Conservation (phyloP, 2,329 filamentous ascomycete genomes). For the Emmonsia crescens region DNA sequence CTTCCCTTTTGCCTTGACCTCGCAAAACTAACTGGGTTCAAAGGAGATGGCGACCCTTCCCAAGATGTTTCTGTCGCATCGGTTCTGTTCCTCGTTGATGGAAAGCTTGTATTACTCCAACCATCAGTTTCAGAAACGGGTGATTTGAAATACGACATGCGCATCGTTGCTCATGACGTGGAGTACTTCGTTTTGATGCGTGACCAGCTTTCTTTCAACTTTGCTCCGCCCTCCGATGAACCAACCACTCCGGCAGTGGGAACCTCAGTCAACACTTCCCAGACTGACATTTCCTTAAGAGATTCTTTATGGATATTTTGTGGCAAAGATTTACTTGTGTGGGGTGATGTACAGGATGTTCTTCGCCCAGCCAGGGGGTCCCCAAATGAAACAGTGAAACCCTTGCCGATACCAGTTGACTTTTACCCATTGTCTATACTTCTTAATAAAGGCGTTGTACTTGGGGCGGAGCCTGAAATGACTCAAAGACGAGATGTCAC, state of each 20-base stretch:
- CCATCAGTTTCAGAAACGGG: constrained; percentile 73
- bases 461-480: constrained; percentile 85
- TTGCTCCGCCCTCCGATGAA: constrained; percentile 38
- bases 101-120: constrained; percentile 84
- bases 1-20: background rate
- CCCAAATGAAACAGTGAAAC: constrained; percentile 55
- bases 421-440: constrained; percentile 89
- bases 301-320: constrained; percentile 96
- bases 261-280: constrained; percentile 32
- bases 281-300: constrained; percentile 49
- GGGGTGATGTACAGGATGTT: constrained; percentile 80
- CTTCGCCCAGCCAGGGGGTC: constrained; percentile 54
- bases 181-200: constrained; percentile 91
- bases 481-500: constrained; percentile 85
- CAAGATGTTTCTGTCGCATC: constrained; percentile 90
- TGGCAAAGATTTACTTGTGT: constrained; percentile 71
- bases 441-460: constrained; percentile 76
- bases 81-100: constrained; percentile 92
- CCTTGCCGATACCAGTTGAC: constrained; percentile 73
- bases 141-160: constrained; percentile 95
- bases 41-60: constrained; percentile 78
- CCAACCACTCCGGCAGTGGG: constrained; percentile 36
- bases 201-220: constrained; percentile 54
- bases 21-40: constrained; percentile 11
- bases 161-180: constrained; percentile 87